A percentile compares a stretch with the other conserved stretches of the same genome.
Conservation (phyloP, 495 filamentous ascomycete genomes). For the Aspergillus sparsus region DNA sequence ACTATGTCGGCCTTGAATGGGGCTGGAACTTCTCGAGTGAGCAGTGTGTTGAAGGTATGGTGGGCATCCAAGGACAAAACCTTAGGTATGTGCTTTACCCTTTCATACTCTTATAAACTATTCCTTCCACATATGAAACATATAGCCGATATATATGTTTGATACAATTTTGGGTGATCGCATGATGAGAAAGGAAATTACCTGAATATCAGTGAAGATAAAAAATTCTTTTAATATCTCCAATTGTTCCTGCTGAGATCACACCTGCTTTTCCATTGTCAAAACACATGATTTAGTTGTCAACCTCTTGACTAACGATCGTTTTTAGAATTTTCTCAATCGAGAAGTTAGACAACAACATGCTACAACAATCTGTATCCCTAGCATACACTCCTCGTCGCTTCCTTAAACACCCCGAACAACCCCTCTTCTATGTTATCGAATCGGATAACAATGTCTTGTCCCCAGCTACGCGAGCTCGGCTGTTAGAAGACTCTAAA, state of each 20-base stretch:
- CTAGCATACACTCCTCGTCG: conserved; percentile 88
- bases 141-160: too few relatives aligned
- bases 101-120: conserved; percentile 6
- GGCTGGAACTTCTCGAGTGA: conserved; percentile 96
- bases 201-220: conserved; percentile 55
- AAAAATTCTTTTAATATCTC: conserved; percentile 50
- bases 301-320: conserved; percentile 33
- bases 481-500: conserved; percentile 64
- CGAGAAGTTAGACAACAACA: conserved; percentile 80
- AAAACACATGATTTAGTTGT: neutral
- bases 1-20: conserved; percentile 85
- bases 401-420: conserved; percentile 84
- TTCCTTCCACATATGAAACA: neutral
- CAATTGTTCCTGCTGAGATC: conserved; percentile 78
- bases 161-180: conserved; percentile 24
- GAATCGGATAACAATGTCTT: conserved; percentile 91
- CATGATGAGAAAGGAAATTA: conserved; percentile 67
- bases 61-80: conserved; percentile 88
- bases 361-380: conserved; percentile 83
- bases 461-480: conserved; percentile 66
- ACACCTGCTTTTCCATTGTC: conserved; percentile 7
- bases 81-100: conserved; percentile 68
- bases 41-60: conserved; percentile 90
- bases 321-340: conserved; percentile 79
- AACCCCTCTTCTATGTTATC: conserved; percentile 88